These are phyloP conservation scores for Amanita rubescens DNA, from an alignment of 768 basidiomycete genomes.

Conservation along the genomic window DNA sequence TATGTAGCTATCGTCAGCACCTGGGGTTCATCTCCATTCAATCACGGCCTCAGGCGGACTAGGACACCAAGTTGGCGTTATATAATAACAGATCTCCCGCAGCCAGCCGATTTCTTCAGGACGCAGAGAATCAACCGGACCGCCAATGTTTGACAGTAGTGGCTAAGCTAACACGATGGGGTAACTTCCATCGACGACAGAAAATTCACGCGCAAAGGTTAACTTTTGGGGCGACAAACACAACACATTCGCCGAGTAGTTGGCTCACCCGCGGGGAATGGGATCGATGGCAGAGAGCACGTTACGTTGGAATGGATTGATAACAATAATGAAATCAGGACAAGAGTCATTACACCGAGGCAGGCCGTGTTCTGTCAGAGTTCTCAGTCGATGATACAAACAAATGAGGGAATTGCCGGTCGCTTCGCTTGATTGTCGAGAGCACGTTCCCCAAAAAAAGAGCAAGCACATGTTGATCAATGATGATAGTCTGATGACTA, in stretches of 20 bases:
- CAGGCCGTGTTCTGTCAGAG: background rate
- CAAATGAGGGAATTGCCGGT: background rate
- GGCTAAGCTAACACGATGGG: background rate
- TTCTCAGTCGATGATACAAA: background rate
- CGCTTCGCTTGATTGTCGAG: constrained; percentile 1
- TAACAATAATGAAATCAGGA: background rate
- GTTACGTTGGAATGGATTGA: background rate
- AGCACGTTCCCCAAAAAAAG: background rate
- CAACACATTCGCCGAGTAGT: no score
- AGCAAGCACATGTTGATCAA: background rate
- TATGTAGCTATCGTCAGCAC: no score
- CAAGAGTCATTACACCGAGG: background rate
- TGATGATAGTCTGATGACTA: no score
- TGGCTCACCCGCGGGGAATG: background rate
- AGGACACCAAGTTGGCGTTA: background rate
- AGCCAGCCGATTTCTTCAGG: background rate
- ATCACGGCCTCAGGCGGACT: background rate
- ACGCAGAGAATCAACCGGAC: background rate
- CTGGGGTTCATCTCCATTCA: background rate
- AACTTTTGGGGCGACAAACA: no score
- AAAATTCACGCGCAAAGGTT: no score
- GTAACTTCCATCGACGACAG: background rate
- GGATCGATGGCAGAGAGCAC: background rate
- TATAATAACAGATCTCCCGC: background rate
- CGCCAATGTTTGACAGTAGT: background rate